Conservation (phyloP, 2,329 filamentous ascomycete species). For the Dactylellina parvicollis region DNA sequence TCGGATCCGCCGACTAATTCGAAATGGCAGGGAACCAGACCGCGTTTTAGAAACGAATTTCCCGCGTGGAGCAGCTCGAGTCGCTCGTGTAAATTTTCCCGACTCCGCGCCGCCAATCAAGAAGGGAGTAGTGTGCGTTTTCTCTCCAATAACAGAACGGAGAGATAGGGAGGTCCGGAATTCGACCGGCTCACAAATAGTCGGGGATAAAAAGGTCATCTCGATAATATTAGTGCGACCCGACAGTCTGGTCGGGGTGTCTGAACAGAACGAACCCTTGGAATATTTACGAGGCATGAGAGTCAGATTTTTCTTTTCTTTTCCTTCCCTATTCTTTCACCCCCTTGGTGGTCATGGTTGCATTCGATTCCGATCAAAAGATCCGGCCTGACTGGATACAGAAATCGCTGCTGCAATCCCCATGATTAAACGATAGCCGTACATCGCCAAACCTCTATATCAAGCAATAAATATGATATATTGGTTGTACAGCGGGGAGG, state of each 20-base stretch:
- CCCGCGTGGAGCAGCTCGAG: slow-evolving; percentile 48
- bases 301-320: not conserved
- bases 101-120: slow-evolving; percentile 53
- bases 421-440: too few species aligned
- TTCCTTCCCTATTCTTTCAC: too few species aligned
- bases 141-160: slow-evolving; percentile 16
- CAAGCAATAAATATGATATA: not conserved
- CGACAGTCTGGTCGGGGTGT: slow-evolving; percentile 42
- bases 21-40: slow-evolving; percentile 40
- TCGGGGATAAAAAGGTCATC: slow-evolving; percentile 28
- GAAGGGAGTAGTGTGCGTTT: not conserved
- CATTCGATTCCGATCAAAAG: too few species aligned
- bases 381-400: too few species aligned
- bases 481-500: not conserved
- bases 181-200: slow-evolving; percentile 31
- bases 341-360: too few species aligned
- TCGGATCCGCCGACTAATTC: slow-evolving; percentile 40
- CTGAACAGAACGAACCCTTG: slow-evolving; percentile 38
- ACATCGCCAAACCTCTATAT: too few species aligned
- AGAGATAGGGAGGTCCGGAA: slow-evolving; percentile 38
- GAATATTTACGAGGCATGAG: slow-evolving; percentile 36
- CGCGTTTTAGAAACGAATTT: slow-evolving; percentile 54
- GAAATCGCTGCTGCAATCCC: too few species aligned
- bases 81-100: slow-evolving; percentile 52
- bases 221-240: slow-evolving; percentile 41